phyloP scores from a whole-genome alignment of 1,284 basidiomycete genomes.

The Moesziomyces sp. region DNA sequence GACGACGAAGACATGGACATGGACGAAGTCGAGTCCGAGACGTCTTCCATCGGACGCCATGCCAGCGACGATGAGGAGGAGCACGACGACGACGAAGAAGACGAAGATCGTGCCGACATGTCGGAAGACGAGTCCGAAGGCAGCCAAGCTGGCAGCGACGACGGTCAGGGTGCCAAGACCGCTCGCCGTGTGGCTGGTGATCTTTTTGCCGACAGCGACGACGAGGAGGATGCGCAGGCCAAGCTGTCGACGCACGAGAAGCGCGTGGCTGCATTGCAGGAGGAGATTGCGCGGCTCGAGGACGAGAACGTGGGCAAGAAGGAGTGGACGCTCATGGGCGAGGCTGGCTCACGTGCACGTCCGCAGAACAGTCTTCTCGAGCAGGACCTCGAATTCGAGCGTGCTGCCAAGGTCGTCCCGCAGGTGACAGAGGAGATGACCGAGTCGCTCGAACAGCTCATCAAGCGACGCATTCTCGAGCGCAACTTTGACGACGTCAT shows the following conservation, averaged over 20 bases:
- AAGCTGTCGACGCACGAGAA: constrained; percentile 71
- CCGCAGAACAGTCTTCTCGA: constrained; percentile 92
- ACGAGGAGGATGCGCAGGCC: constrained; percentile 62
- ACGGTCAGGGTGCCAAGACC: constrained; percentile 64
- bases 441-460: constrained; percentile 84
- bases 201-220: constrained; percentile 72
- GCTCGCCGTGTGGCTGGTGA: constrained; percentile 71
- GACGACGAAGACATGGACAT: constrained; percentile 68
- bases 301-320: constrained; percentile 72
- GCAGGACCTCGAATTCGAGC: constrained; percentile 95
- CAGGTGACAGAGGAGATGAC: constrained; percentile 90
- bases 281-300: constrained; percentile 72
- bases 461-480: constrained; percentile 89
- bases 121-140: no score
- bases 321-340: constrained; percentile 94
- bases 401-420: constrained; percentile 83
- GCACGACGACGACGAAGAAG: constrained; percentile 41
- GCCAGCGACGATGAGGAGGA: constrained; percentile 49
- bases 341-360: constrained; percentile 82
- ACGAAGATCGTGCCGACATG: constrained; percentile 55
- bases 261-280: constrained; percentile 70
- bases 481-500: constrained; percentile 89
- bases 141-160: constrained; percentile 39
- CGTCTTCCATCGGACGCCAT: constrained; percentile 31
- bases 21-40: constrained; percentile 51